These are phyloP conservation scores for Alternaria arborescens DNA, from an alignment of 2,329 filamentous ascomycete genomes.

Conservation along the genomic window DNA sequence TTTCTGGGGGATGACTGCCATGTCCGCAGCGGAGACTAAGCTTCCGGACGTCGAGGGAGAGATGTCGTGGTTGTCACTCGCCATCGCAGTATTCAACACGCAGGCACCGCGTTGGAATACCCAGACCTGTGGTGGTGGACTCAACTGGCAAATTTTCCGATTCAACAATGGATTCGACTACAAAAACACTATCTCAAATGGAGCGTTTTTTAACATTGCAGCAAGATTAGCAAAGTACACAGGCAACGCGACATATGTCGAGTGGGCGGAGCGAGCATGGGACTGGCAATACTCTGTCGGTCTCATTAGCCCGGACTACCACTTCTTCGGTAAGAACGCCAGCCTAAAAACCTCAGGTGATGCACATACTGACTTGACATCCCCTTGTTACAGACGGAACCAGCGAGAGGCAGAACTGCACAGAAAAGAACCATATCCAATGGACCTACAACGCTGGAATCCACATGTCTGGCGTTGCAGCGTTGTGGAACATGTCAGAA, in stretches of 20 bases:
- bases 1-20: conserved; percentile 73
- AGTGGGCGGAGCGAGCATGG: conserved; percentile 72
- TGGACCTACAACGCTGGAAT: conserved; percentile 59
- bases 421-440: conserved; percentile 52
- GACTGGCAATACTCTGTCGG: conserved; percentile 59
- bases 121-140: conserved; percentile 70
- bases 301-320: conserved; percentile 57
- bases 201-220: conserved; percentile 79
- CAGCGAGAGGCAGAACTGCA: conserved; percentile 55
- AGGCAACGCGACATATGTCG: conserved; percentile 59
- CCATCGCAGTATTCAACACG: conserved; percentile 74
- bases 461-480: conserved; percentile 55
- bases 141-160: conserved; percentile 76
- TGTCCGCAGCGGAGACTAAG: conserved; percentile 72
- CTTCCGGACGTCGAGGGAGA: conserved; percentile 61
- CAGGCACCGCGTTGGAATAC: conserved; percentile 74
- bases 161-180: conserved; percentile 79
- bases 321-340: conserved; percentile 46
- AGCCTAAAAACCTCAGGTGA: not conserved
- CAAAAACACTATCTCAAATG: conserved; percentile 81
- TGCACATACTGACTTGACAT: not conserved
- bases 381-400: conserved; percentile 42
- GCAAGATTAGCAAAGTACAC: conserved; percentile 75
- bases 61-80: conserved; percentile 68
- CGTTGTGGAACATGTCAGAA: conserved; percentile 57